A percentile compares a stretch with the other conserved stretches of the same genome.
These are phyloP conservation scores for Epichloe festucae DNA, from an alignment of 2,329 filamentous ascomycete genomes.

Conservation along the genomic window DNA sequence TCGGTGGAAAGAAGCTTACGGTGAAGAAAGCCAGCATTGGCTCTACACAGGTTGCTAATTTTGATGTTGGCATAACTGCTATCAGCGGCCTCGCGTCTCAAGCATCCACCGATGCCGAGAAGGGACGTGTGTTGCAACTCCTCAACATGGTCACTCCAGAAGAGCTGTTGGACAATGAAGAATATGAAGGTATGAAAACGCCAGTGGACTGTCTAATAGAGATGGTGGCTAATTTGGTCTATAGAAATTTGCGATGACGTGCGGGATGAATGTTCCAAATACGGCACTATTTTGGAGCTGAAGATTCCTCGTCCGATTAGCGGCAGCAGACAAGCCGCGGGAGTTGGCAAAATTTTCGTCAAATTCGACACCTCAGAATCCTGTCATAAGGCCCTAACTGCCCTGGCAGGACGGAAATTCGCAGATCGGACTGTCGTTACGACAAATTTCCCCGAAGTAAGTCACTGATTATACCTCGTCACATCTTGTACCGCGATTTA, in stretches of 20 bases:
- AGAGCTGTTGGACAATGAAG: slow-evolving; percentile 83
- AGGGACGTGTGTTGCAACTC: slow-evolving; percentile 75
- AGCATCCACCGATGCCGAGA: slow-evolving; percentile 63
- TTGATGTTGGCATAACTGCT: slow-evolving; percentile 92
- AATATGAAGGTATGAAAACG: slow-evolving; percentile 67
- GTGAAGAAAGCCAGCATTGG: slow-evolving; percentile 85
- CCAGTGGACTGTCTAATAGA: neutral
- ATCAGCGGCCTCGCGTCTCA: slow-evolving; percentile 97
- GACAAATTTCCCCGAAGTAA: slow-evolving; percentile 88
- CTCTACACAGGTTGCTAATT: slow-evolving; percentile 77
- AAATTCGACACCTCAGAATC: slow-evolving; percentile 73
- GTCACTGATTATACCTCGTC: slow-evolving; percentile 8
- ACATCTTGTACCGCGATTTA: slow-evolving; percentile 12
- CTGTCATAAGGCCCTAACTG: slow-evolving; percentile 71
- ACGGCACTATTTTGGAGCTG: slow-evolving; percentile 69
- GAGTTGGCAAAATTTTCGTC: slow-evolving; percentile 95
- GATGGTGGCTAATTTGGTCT: slow-evolving; percentile 1
- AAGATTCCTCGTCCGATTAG: slow-evolving; percentile 84
- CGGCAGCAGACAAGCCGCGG: slow-evolving; percentile 69
- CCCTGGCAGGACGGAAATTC: slow-evolving; percentile 92
- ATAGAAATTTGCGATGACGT: slow-evolving; percentile 95
- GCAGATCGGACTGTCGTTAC: slow-evolving; percentile 91
- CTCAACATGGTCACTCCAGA: slow-evolving; percentile 98
- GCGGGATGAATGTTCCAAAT: slow-evolving; percentile 84
- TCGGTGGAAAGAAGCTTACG: slow-evolving; percentile 75